Evolutionary conservation across 1,284 basidiomycete species (phyloP).

Genomic region (Earliella scabrosa): DNA sequence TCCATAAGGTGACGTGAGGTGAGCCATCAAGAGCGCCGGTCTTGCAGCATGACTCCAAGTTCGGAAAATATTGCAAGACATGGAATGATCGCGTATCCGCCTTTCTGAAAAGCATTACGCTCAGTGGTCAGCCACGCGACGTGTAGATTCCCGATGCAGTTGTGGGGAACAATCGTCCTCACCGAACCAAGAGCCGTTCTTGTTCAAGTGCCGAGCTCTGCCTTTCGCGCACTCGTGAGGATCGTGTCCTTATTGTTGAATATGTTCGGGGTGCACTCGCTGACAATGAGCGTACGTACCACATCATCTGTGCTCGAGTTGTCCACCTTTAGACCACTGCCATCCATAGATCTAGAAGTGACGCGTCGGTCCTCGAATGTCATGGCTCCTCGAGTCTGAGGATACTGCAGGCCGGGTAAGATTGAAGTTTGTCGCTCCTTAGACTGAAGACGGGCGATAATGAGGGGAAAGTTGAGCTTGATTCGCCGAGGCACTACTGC

Average conservation of each 20-base stretch:
- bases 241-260: conserved; percentile 84
- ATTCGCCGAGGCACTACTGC: too few species aligned
- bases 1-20: conserved; percentile 28
- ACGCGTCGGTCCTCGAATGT: conserved; percentile 49
- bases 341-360: conserved; percentile 75
- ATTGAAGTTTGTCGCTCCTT: conserved; percentile 9
- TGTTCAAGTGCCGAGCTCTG: conserved; percentile 84
- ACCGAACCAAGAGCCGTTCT: conserved; percentile 73
- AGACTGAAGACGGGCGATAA: conserved; percentile 17
- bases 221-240: conserved; percentile 81
- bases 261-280: not conserved
- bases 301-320: conserved; percentile 77
- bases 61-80: conserved; percentile 64
- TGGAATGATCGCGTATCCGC: conserved; percentile 79
- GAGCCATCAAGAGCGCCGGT: conserved; percentile 82
- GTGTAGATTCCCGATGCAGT: too few species aligned
- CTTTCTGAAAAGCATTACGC: conserved; percentile 50
- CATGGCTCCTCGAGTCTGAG: conserved; percentile 49
- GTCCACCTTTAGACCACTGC: conserved; percentile 74
- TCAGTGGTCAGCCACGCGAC: too few species aligned
- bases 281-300: conserved; percentile 51
- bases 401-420: conserved; percentile 36
- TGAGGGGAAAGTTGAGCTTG: too few species aligned
- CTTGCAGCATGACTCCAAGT: conserved; percentile 71
- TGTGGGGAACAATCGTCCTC: too few species aligned